Evolutionary conservation across 768 basidiomycete species (phyloP), one percentile per base, ranked within the genome.

Genomic region (Rhodotorula babjevae): DNA sequence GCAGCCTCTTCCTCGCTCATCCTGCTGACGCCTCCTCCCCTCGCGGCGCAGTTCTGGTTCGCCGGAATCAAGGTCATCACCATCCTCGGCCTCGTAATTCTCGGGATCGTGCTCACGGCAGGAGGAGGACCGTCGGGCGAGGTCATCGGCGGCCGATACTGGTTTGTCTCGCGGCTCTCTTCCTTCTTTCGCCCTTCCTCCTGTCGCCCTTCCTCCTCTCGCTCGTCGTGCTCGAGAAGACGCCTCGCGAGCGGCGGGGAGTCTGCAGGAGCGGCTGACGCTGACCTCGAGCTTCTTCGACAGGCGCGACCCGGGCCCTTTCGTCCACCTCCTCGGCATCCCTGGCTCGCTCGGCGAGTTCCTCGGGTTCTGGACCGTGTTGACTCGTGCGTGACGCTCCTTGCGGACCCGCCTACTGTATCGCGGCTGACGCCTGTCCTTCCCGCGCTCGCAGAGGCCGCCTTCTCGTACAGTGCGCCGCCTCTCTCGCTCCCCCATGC

Each of bases 81-180:
- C 12, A 60, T 75, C n/a, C 15, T 78, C n/a, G 79, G 80, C 15
- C 78, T 84, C 33, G 84, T 86, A 76, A 85, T 87, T 74, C 80
- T 85, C 67, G 85, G 84, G 50, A 84, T 94, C 77, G 83, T 94
- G 46, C 83, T 95, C 73, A 91, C 93, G 79, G 87, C 92, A 55
- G 94, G 94, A 73, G 93, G 92, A 69, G 93, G 91, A 5, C 93
- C 92, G 0, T 31, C 61, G 0, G 14, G 81, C 86, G 76, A 91
- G 78, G 86, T 90, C 55, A 84, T 88, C 69, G 89, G 90, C 0
- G 90, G 90, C 83, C 84, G 87, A 42, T 91, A 89, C 61, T 66
- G 61, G 44, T 46, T 5, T 11, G 44, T 46, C 44, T 46, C 14
- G 18, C n/a, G n/a, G n/a, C n/a, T n/a, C n/a, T n/a, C 12, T 46